Conservation (phyloP, 2,329 filamentous ascomycete genomes). For the Paramyrothecium roridum region DNA sequence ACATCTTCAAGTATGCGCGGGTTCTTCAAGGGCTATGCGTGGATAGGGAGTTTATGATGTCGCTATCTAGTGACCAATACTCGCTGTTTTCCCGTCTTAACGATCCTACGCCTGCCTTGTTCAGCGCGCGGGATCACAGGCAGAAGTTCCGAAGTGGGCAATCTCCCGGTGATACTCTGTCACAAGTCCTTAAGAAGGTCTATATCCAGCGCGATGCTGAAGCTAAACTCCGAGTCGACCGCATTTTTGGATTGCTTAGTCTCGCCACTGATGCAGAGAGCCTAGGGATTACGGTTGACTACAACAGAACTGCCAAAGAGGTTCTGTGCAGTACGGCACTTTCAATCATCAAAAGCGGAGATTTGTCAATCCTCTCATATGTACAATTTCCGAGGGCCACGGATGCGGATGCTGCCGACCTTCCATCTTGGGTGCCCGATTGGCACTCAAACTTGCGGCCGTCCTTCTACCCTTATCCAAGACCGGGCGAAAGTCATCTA, state of each 20-base stretch:
- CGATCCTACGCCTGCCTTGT: background rate
- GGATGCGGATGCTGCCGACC: background rate
- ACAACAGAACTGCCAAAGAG: background rate
- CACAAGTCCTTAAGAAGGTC: background rate
- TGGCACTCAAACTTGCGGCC: background rate
- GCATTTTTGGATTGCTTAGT: background rate
- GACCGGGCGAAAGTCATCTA: background rate
- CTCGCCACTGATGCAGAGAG: background rate
- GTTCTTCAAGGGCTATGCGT: background rate
- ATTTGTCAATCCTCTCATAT: background rate
- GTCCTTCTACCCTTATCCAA: background rate
- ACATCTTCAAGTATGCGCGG: background rate
- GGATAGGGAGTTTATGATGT: background rate
- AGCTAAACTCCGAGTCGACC: background rate
- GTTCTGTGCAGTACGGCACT: background rate
- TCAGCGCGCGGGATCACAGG: background rate
- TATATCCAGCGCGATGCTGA: background rate
- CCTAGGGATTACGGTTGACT: background rate
- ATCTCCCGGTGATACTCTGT: background rate
- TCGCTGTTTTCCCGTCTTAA: background rate
- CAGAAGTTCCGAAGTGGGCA: background rate
- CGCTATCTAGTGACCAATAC: background rate
- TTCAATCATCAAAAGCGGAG: background rate
- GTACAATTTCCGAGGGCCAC: background rate
- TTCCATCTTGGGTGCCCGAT: background rate